phyloP scores from a whole-genome alignment of 2,329 filamentous ascomycete species.

The Talaromyces sp. region DNA sequence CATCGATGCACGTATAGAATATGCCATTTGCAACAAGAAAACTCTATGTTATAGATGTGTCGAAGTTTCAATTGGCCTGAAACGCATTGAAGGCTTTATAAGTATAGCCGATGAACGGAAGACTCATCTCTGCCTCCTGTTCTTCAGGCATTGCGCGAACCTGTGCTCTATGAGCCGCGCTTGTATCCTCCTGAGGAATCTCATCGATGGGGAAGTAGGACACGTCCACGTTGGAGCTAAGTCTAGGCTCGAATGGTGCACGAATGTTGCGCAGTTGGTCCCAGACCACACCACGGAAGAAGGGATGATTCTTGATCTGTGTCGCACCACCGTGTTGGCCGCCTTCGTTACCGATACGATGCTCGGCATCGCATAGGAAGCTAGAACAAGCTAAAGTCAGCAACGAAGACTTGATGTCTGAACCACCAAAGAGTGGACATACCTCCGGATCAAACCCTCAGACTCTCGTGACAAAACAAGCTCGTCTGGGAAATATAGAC shows the following conservation, averaged over 20 bases:
- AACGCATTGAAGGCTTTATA: slow-evolving; percentile 91
- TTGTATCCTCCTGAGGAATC: slow-evolving; percentile 93
- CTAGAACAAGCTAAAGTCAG: slow-evolving; percentile 45
- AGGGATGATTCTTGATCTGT: slow-evolving; percentile 89
- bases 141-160: slow-evolving; percentile 67
- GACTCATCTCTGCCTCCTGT: slow-evolving; percentile 86
- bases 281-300: slow-evolving; percentile 96
- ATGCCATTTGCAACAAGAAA: not conserved
- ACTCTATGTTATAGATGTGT: not conserved
- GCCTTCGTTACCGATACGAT: slow-evolving; percentile 72
- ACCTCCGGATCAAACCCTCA: slow-evolving; percentile 89
- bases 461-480: slow-evolving; percentile 82
- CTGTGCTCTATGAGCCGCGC: slow-evolving; percentile 77
- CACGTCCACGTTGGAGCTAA: slow-evolving; percentile 90
- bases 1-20: not conserved
- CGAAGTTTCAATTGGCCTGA: slow-evolving; percentile 33
- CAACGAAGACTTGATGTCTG: not conserved
- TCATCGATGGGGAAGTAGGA: slow-evolving; percentile 99
- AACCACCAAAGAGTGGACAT: slow-evolving; percentile 22
- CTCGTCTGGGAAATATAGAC: slow-evolving; percentile 94
- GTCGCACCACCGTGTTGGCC: slow-evolving; percentile 64
- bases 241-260: slow-evolving; percentile 89
- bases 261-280: slow-evolving; percentile 87
- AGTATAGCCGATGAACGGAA: slow-evolving; percentile 94
- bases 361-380: slow-evolving; percentile 88